These are phyloP conservation scores for Fusarium irregulare DNA, from an alignment of 2,329 filamentous ascomycete genomes.

Conservation along the genomic window DNA sequence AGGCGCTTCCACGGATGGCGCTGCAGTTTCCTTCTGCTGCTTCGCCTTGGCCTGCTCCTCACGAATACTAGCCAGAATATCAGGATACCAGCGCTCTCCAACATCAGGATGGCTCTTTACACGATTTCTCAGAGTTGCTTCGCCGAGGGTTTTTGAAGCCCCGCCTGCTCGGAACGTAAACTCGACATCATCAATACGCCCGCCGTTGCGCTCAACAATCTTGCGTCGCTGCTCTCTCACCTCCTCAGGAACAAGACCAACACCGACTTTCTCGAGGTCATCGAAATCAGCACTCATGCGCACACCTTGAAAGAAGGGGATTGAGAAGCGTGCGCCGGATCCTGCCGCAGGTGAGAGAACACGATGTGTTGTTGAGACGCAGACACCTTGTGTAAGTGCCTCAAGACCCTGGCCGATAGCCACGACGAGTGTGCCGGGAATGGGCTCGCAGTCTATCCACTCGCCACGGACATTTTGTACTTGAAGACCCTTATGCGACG, in stretches of 20 bases:
- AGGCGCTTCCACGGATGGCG: constrained; percentile 34
- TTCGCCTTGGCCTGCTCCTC: constrained; percentile 65
- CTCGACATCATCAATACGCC: constrained; percentile 79
- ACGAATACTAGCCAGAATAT: constrained; percentile 67
- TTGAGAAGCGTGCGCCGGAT: constrained; percentile 77
- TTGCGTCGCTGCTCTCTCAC: constrained; percentile 71
- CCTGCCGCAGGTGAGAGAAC: constrained; percentile 80
- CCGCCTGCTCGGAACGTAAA: constrained; percentile 83
- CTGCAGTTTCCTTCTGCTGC: constrained; percentile 44
- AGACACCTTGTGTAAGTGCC: constrained; percentile 85
- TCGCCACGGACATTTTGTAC: constrained; percentile 81
- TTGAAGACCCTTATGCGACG: constrained; percentile 79
- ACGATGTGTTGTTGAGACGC: constrained; percentile 83
- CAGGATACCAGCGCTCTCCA: constrained; percentile 82
- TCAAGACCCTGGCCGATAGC: constrained; percentile 90
- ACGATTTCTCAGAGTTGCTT: constrained; percentile 85
- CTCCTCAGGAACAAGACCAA: constrained; percentile 68
- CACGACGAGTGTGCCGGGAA: constrained; percentile 82
- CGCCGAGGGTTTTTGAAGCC: constrained; percentile 75
- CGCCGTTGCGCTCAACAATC: constrained; percentile 67
- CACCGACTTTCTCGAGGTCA: constrained; percentile 72
- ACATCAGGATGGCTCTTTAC: constrained; percentile 91
- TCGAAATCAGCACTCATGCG: constrained; percentile 83
- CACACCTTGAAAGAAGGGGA: constrained; percentile 91
- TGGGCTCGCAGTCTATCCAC: constrained; percentile 86